These are phyloP conservation scores for Verticillium albo-atrum DNA, from an alignment of 2,329 filamentous ascomycete genomes.

Conservation along the genomic window DNA sequence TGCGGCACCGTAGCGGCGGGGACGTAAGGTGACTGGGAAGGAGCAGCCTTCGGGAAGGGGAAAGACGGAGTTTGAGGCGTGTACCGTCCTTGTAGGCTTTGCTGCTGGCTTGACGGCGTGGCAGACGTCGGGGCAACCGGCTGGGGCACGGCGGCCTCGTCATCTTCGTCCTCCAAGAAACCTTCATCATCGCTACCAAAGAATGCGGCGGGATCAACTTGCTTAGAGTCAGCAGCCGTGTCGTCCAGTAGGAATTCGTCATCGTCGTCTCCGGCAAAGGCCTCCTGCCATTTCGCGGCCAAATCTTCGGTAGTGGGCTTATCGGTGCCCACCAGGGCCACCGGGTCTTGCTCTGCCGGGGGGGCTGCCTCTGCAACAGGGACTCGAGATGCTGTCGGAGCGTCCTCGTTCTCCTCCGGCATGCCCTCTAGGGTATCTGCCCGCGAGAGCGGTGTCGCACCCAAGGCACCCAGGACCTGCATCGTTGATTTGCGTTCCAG, in stretches of 20 bases:
- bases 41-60: neutral
- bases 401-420: constrained; percentile 22
- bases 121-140: constrained; percentile 12
- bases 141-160: constrained; percentile 23
- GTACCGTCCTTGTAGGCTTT: constrained; percentile 3
- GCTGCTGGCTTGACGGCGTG: constrained; percentile 7
- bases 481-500: constrained; percentile 68
- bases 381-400: constrained; percentile 12
- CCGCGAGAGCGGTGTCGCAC: constrained; percentile 23
- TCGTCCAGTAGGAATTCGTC: constrained; percentile 60
- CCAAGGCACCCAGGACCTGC: constrained; percentile 55
- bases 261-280: constrained; percentile 71
- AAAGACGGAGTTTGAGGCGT: constrained; percentile 8
- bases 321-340: constrained; percentile 16
- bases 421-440: constrained; percentile 21
- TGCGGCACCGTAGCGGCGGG: neutral
- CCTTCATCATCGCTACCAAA: constrained; percentile 83
- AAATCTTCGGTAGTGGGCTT: constrained; percentile 53
- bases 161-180: constrained; percentile 68
- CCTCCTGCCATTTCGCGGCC: constrained; percentile 78
- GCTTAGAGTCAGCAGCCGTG: constrained; percentile 35
- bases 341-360: constrained; percentile 8
- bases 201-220: constrained; percentile 59
- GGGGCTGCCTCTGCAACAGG: constrained; percentile 12
- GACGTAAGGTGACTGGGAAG: constrained; percentile 5